These are phyloP conservation scores for Ilex aquifolium DNA, from an alignment of 257 asterid species.

Conservation along the genomic window DNA sequence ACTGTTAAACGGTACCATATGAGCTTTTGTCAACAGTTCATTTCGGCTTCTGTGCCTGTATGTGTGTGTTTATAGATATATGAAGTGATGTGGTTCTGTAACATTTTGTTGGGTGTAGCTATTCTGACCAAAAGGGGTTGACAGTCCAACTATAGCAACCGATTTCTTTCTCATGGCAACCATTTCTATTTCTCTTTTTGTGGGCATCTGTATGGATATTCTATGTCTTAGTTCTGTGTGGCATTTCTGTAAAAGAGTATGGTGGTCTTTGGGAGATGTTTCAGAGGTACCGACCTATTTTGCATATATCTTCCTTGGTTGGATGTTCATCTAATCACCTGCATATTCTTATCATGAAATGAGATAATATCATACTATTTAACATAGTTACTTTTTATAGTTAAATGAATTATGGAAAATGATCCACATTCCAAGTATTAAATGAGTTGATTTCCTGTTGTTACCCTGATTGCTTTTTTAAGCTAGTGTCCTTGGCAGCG, in stretches of 20 bases:
- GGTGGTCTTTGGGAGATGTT: conserved; percentile 84
- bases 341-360: too few relatives aligned
- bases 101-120: neutral
- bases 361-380: too few relatives aligned
- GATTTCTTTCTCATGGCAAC: conserved; percentile 41
- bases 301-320: too few relatives aligned
- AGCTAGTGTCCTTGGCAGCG: neutral
- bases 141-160: conserved; percentile 24
- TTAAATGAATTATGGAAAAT: too few relatives aligned
- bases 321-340: too few relatives aligned
- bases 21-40: conserved; percentile 4
- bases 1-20: conserved; percentile 47
- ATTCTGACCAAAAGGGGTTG: conserved; percentile 18
- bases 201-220: conserved; percentile 75
- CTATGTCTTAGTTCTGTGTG: conserved; percentile 56
- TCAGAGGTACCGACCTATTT: conserved; percentile 47
- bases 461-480: too few relatives aligned
- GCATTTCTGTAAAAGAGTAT: conserved; percentile 58
- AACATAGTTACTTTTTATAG: too few relatives aligned
- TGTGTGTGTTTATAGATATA: neutral
- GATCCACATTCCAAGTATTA: too few relatives aligned
- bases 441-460: too few relatives aligned
- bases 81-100: neutral
- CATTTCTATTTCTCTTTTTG: conserved; percentile 47
- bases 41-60: neutral